These are phyloP conservation scores for Hyaloscypha hepaticicola DNA, from an alignment of 495 filamentous ascomycete species.

Conservation along the genomic window DNA sequence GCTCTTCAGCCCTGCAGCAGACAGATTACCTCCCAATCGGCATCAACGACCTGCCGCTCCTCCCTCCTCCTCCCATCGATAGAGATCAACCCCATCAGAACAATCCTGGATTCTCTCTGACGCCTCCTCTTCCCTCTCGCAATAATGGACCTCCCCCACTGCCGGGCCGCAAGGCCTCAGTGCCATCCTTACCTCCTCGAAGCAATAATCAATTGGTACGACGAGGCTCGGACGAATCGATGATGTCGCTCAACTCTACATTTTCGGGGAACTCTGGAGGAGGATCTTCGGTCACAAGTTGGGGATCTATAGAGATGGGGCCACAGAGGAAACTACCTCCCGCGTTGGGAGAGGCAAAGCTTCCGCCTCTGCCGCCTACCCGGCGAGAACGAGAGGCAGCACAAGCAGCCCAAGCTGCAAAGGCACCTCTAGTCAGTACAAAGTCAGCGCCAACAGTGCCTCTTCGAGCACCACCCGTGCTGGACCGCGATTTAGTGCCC, in stretches of 20 bases:
- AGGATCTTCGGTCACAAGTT: conserved; percentile 8
- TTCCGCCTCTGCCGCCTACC: conserved; percentile 43
- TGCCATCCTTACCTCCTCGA: conserved; percentile 27
- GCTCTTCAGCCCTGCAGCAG: conserved; percentile 24
- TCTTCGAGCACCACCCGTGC: conserved; percentile 17
- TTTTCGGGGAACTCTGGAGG: conserved; percentile 25
- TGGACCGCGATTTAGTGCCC: conserved; percentile 23
- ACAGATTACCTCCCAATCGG: conserved; percentile 22
- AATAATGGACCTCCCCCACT: conserved; percentile 32
- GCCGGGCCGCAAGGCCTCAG: conserved; percentile 23
- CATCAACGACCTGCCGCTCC: conserved; percentile 35
- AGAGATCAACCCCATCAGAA: conserved; percentile 23
- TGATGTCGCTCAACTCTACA: conserved; percentile 24
- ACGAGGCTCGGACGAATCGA: conserved; percentile 26
- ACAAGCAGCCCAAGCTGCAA: conserved; percentile 12
- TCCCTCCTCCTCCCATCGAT: conserved; percentile 51
- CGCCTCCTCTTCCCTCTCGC: conserved; percentile 25
- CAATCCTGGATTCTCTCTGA: conserved; percentile 19
- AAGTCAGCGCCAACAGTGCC: conserved; percentile 29
- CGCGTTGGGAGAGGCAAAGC: conserved; percentile 46
- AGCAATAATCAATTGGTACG: conserved; percentile 19
- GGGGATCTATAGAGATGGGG: conserved; percentile 2
- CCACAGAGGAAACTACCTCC: conserved; percentile 45
- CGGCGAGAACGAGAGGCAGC: conserved; percentile 26
- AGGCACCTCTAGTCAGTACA: conserved; percentile 14